Base-by-base conservation (phyloP, 192 early-diverging fungal species). In the Dimargaris cristalligena region DNA sequence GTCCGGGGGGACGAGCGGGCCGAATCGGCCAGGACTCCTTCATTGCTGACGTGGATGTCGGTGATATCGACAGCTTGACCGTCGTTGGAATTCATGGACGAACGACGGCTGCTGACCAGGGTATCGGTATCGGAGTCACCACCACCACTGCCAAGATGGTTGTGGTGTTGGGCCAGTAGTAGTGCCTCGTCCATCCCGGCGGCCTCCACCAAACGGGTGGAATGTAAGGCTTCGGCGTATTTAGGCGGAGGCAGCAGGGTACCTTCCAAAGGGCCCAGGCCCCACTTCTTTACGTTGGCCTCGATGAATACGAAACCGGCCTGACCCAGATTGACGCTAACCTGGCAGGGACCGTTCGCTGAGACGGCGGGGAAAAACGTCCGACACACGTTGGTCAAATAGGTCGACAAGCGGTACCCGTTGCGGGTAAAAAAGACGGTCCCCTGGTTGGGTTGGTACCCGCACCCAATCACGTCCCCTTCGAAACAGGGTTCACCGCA, bases 201-300 rank as follows among this genome's bases (percentile, higher is more conserved):
- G 13, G 34, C n/a, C 20, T 16, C 55, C 0, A 89, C 67, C 52
- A 89, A 60, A 45, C 82, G 74, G 2, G 86, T 81, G 33, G 78
- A 81, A 51, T 77, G 64, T n/a, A 34, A 31, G 64, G 84, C 78
- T 46, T 74, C 78, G 23, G 83, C 87, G 66, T 89, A 89, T 0
- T 83, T 75, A 13, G 87, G 87, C 33, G 87, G 87, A 28, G 87
- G 87, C 26, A 75, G 71, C 22, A 81, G 57, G 2, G 83, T 73
- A 44, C 87, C 85, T 62, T 80, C 77, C 13, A 81, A 68, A 10
- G 86, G 83, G 1, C 80, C 86, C 28, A 88, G 68, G 0, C 86
- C 86, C 86, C 86, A 88, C 59, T 83, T 81, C 73, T 86, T 87
- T 48, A 88, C 84, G 62, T 88, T 88, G 47, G 85, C 87, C 61